Evolutionary conservation across 1,284 basidiomycete genomes (phyloP), one percentile per base, ranked within the genome.

Genomic region (Trichosporon sp.): DNA sequence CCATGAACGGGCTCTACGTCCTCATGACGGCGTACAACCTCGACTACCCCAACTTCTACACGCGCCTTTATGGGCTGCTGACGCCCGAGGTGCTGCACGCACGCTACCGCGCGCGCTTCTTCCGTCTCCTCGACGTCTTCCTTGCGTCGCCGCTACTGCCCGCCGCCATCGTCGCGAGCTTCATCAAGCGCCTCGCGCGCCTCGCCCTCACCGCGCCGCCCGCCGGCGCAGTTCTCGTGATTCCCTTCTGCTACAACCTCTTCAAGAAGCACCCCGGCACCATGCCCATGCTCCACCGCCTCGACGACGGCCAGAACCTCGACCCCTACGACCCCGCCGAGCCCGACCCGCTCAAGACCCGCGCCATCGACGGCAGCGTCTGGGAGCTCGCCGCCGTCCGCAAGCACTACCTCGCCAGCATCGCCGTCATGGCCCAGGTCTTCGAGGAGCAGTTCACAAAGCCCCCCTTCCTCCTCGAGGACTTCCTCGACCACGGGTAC

Each of bases 401-500:
- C 74, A 83, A 86, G 18, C 96, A 99, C 82, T 98, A 98, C 79
- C 89, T 96, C 68, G 85, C 91, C 1, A 88, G 89, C 0, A 90
- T 97, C 9, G 89, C 92, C 9, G 93, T 93, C 0, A 83, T 99
- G 65, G 90, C 89, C 18, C 90, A 91, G 75, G 90, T 99, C 66
- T 92, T 98, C 72, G 87, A 88, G 12, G 95, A 97, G 79, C 91
- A 92, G 1, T 98, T 99, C 82, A 98, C 93, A 8, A 95, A 95
- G 78, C 92, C 91, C 12, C 87, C 87, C 31, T 98, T 95, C 83
- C 86, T 88, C 31, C 88, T 98, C 87, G 97, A 99, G 75, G 97
- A 99, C 81, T 99, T 99, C 81, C 83, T 98, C 77, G 97, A 99
- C 83, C 94, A 98, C 80, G 93, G 93, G 0, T 99, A 98, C 78